These are phyloP conservation scores for Corymbia citriodora DNA, from an alignment of 441 rosid genomes.

Conservation along the genomic window DNA sequence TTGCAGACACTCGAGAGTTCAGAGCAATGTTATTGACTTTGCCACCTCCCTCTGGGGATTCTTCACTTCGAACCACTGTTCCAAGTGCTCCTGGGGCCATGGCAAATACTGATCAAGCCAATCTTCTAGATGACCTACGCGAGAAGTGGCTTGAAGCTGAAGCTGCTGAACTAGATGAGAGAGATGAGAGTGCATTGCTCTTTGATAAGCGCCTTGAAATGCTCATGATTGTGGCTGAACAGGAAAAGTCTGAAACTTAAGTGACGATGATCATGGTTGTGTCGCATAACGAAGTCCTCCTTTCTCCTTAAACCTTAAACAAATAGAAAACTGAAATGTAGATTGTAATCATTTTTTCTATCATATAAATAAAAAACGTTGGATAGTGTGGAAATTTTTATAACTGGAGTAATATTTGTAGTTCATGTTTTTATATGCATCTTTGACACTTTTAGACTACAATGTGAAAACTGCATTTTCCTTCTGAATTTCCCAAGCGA, in stretches of 20 bases:
- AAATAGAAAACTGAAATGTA: not conserved
- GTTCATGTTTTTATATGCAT: not conserved
- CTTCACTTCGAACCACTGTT: conserved; percentile 76
- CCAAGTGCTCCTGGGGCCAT: conserved; percentile 94
- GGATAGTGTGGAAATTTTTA: not conserved
- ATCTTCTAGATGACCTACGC: conserved; percentile 86
- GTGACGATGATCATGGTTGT: conserved; percentile 16
- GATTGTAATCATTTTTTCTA: not conserved
- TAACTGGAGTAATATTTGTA: not conserved
- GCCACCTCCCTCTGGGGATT: conserved; percentile 96
- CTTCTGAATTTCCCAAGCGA: not conserved
- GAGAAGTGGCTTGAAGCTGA: conserved; percentile 99
- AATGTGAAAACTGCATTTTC: not conserved
- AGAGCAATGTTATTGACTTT: conserved; percentile 86
- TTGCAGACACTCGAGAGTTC: conserved; percentile 71
- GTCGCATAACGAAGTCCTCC: conserved; percentile 8
- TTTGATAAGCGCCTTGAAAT: conserved; percentile 92
- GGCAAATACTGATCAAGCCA: conserved; percentile 63
- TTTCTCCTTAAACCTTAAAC: not conserved
- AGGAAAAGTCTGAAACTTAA: conserved; percentile 38
- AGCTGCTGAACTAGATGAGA: conserved; percentile 91
- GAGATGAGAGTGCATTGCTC: conserved; percentile 87
- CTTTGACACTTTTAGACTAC: not conserved
- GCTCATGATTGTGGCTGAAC: conserved; percentile 77
- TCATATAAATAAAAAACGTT: not conserved